Evolutionary conservation across 768 basidiomycete genomes (phyloP).

Genomic region (Tephrocybe rancida): DNA sequence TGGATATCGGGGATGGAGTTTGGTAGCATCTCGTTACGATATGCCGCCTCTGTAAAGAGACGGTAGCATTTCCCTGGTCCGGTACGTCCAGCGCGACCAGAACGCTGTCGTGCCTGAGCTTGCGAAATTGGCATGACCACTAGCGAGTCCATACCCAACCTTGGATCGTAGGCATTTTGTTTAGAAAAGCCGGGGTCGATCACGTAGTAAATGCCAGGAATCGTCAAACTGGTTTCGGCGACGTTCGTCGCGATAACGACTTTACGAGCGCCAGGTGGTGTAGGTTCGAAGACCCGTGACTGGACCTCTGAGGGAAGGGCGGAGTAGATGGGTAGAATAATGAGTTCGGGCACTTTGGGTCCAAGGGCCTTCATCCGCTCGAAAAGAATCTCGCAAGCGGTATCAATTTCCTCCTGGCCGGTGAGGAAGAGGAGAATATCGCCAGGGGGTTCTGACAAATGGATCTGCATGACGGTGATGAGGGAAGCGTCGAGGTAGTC

Average conservation of each 20-base stretch:
- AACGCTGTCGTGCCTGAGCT: conserved; percentile 93
- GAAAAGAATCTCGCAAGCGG: conserved; percentile 93
- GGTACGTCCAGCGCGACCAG: conserved; percentile 96
- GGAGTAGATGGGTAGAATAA: conserved; percentile 97
- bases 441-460: conserved; percentile 96
- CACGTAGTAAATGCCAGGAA: conserved; percentile 98
- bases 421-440: conserved; percentile 97
- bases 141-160: conserved; percentile 97
- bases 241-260: conserved; percentile 99
- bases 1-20: conserved; percentile 98
- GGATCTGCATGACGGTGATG: conserved; percentile 99
- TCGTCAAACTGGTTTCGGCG: conserved; percentile 97
- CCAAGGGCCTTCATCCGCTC: conserved; percentile 99
- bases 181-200: conserved; percentile 99
- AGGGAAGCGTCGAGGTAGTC: conserved; percentile 98
- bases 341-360: conserved; percentile 96
- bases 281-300: conserved; percentile 96
- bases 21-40: conserved; percentile 98
- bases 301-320: conserved; percentile 98
- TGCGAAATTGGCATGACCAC: conserved; percentile 99
- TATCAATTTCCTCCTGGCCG: conserved; percentile 99
- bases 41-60: conserved; percentile 96
- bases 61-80: conserved; percentile 99
- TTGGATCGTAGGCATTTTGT: conserved; percentile 97
- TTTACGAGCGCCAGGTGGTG: conserved; percentile 97